Base-by-base conservation (phyloP, 768 basidiomycete species). In the Serendipita sp. region DNA sequence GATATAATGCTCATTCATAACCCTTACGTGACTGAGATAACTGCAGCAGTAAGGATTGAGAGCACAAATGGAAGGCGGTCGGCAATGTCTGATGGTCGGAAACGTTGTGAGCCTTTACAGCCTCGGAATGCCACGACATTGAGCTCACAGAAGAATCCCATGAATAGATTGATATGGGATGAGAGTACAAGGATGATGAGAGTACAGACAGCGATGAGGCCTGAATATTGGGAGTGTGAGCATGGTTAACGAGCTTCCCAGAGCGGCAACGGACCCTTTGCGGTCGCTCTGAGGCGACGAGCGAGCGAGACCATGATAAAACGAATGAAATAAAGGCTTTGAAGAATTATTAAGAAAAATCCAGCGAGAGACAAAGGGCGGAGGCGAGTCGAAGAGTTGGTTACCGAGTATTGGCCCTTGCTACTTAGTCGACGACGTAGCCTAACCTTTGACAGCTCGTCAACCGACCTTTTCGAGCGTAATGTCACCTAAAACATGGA, bases 11-110 rank as follows among this genome's bases (percentile, higher is more conserved):
- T 33, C 18, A 31, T 52, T 16, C 0, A 52, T 52, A n/a, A 1
- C 23, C 48, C 48, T 64, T 64, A 82, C 83, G 76, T 72, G 44
- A 73, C 34, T 36, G 75, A 68, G 43, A 83, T 70, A 34, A 81
- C 64, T 37, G 77, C 70, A 34, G 81, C 69, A 1, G 81, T 81
- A 60, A 75, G 70, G 68, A 82, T 79, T 34, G 82, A 82, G 43
- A 84, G 76, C n/a, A 74, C 77, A 63, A 83, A 73, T n/a, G 83
- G 83, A 69, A 83, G 82, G 27, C 81, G 70, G 71, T 83, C 82
- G 3, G 83, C 83, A 52, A 80, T 72, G 69, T 78, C 82, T 83
- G 66, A n/a, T 23, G 45, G 27, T n/a, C 16, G 1, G 40, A 23
- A 44, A 5, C 6, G 13, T 40, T 1, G 13, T 50, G 48, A 50